Evolutionary conservation across 129 eudicot genomes (phyloP), one percentile per base, ranked within the genome.

Genomic region (Flaveria linearis): DNA sequence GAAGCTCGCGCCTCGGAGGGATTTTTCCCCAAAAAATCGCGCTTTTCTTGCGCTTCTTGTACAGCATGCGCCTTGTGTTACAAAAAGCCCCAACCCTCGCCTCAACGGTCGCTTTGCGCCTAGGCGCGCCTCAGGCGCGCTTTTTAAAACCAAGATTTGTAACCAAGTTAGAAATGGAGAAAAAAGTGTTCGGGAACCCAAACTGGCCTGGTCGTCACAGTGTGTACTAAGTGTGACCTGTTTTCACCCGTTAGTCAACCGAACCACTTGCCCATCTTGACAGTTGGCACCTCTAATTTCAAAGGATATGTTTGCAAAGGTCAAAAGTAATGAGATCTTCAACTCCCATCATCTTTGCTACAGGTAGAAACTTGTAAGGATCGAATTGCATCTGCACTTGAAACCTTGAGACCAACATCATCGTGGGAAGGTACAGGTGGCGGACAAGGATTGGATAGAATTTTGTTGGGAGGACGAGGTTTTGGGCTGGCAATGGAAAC

Each of bases 311-410:
- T 41, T 53, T 77, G 28, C 68, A 13, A 28, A 53, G 28, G 33
- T 22, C 28, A 20, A 68, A 67, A 9, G 28, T 53, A 52, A 33
- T 68, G 60, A 42, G 69, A 55, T 49, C 36, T 58, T 61, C 11
- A 74, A 17, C 50, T 13, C 23, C 69, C 25, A 36, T 63, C 45
- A 68, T 66, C 55, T 69, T 80, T 81, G 50, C 82, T 79, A 56
- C 66, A 94, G 98, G 98, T 91, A 82, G 98, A 94, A 58, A 91
- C 89, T 97, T 94, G 96, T 78, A 94, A 94, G 88, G 98, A 94
- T 65, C 88, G 86, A 41, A 94, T 94, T 80, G 90, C 97, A 75
- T 81, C 97, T 53, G 98, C 98, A 64, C 93, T 94, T 66, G 98
- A 94, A 84, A 87, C 97, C 8, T 84, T 94, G 41, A 91, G 79